A percentile compares a stretch with the other conserved stretches of the same genome.
These are phyloP conservation scores for Stylonectria norvegica DNA, from an alignment of 2,329 filamentous ascomycete species.

Conservation along the genomic window DNA sequence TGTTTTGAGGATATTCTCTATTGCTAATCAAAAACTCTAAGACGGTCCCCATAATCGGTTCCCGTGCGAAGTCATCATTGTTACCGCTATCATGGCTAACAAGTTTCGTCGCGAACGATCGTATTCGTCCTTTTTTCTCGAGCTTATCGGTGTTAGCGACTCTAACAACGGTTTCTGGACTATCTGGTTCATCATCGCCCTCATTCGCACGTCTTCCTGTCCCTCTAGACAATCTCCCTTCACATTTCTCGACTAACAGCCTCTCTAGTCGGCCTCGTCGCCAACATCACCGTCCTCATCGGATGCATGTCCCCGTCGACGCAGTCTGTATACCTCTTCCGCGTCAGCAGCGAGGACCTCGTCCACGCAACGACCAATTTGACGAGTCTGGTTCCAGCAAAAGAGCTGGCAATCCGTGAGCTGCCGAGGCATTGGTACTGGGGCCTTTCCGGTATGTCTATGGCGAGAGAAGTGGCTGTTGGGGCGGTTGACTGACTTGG, in stretches of 20 bases:
- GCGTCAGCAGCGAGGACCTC: constrained; percentile 11
- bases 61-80: no score
- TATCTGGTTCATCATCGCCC: constrained; percentile 15
- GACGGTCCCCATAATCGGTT: no score
- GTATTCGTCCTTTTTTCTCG: no score
- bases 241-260: not conserved
- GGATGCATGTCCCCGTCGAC: constrained; percentile 10
- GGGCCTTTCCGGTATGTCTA: constrained; percentile 12
- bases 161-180: constrained; percentile 5
- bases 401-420: constrained; percentile 9
- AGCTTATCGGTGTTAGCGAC: constrained; percentile 11
- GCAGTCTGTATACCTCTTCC: constrained; percentile 14
- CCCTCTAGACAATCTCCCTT: not conserved
- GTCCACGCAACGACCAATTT: constrained; percentile 10
- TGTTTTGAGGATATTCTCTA: no score
- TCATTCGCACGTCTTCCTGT: constrained; percentile 5
- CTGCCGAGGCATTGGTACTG: constrained; percentile 15
- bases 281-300: constrained; percentile 12
- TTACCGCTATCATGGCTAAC: no score
- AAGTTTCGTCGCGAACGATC: no score
- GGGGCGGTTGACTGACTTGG: not conserved
- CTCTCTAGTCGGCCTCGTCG: constrained; percentile 9
- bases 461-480: not conserved
- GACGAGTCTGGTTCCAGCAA: constrained; percentile 2
- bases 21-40: no score